Conservation (phyloP, 768 basidiomycete species). For the Crucibulum laeve region DNA sequence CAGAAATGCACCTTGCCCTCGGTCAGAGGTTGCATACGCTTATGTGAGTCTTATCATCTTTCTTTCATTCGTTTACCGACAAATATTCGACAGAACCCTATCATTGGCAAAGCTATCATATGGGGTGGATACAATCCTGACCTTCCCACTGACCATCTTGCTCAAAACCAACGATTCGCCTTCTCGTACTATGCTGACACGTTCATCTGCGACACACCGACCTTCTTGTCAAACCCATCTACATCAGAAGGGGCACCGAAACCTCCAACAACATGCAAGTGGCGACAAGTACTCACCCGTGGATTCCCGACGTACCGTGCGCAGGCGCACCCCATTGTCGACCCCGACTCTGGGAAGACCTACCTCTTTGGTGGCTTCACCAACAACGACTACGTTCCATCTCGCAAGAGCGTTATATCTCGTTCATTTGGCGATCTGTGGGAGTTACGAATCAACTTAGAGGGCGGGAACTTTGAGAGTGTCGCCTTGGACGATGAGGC, state of each 20-base stretch:
- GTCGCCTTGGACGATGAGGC: slow-evolving; percentile 32
- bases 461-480: slow-evolving; percentile 29
- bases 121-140: slow-evolving; percentile 35
- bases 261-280: slow-evolving; percentile 11
- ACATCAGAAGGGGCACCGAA: neutral
- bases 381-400: slow-evolving; percentile 30
- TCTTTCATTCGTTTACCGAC: neutral
- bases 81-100: slow-evolving; percentile 18
- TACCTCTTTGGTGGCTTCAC: slow-evolving; percentile 37
- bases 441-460: slow-evolving; percentile 30
- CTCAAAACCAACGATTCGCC: slow-evolving; percentile 14
- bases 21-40: slow-evolving; percentile 26
- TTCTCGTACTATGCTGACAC: slow-evolving; percentile 39
- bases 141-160: slow-evolving; percentile 16
- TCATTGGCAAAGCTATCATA: slow-evolving; percentile 27
- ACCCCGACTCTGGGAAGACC: slow-evolving; percentile 28
- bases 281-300: slow-evolving; percentile 34
- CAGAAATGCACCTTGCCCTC: slow-evolving; percentile 27
- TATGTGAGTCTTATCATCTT: slow-evolving; percentile 19
- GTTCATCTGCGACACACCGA: slow-evolving; percentile 24
- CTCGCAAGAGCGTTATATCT: slow-evolving; percentile 18
- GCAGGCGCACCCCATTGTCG: slow-evolving; percentile 24
- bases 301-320: slow-evolving; percentile 39
- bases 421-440: slow-evolving; percentile 32
- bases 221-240: slow-evolving; percentile 8